Evolutionary conservation across 2,329 filamentous ascomycete species (phyloP), one percentile per base, ranked within the genome.

Genomic region (Fusarium nanum): DNA sequence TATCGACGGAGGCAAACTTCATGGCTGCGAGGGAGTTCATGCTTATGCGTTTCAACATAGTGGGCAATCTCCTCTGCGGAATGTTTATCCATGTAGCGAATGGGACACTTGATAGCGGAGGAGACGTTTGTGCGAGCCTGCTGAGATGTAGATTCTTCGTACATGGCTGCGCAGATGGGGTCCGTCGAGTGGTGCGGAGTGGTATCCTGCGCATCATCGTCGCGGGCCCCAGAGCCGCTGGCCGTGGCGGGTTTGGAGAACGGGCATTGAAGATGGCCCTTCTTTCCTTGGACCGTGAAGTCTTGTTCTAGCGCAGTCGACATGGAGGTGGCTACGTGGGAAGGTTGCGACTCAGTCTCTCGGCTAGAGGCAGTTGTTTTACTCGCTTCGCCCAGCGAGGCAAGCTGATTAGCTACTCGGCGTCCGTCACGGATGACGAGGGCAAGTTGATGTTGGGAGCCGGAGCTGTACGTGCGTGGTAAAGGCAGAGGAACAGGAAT

Each of bases 1-100:
- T 97, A 97, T 60, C 94, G 89, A 76, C 92, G 91, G 65, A 98
- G 90, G 79, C 95, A 98, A 46, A 98, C 88, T 78, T 97, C 93
- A 80, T 98, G 95, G 78, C 94, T 98, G 74, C 95, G 89, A 12
- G 95, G 95, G 56, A 98, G 88, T 79, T 97, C 92, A 80, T 98
- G 94, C 79, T 98, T 98, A 83, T 98, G 94, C 55, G 91, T 94
- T 79, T 98, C 93, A 76, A 98, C 93, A 79, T 97, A 98, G 76
- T 92, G 89, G 16, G 95, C 95, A 67, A 98, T 91, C 77, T 98
- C 94, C 82, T 97, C 93, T 3, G 95, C 93, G 4, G 93, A 94
- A 77, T 97, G 94, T 78, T 97, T 91, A 79, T 98, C 92, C 77
- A 98, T 85, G 81, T 92, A 98, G 49, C 95, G 92, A 64, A 98